Conservation (phyloP, 805 yeast species). For the Pichia phayaonensis region DNA sequence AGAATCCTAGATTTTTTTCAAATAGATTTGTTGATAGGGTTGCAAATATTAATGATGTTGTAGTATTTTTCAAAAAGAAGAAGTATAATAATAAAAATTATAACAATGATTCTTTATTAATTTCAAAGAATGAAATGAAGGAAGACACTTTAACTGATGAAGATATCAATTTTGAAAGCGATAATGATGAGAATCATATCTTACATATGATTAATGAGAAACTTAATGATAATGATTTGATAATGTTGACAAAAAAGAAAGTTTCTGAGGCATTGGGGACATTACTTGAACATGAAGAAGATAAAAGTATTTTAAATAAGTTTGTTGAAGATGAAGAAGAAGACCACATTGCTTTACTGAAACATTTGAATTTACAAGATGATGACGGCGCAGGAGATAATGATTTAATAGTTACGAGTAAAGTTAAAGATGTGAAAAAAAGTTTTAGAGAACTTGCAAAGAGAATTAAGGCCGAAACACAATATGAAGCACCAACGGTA, state of each 20-base stretch:
- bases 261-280: slow-evolving; percentile 63
- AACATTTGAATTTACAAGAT: slow-evolving; percentile 36
- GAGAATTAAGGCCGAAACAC: slow-evolving; percentile 20
- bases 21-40: slow-evolving; percentile 84
- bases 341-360: slow-evolving; percentile 42
- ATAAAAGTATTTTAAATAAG: slow-evolving; percentile 60
- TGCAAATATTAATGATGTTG: slow-evolving; percentile 85
- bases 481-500: background rate
- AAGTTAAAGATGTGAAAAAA: slow-evolving; percentile 19
- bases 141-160: slow-evolving; percentile 22
- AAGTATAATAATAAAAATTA: slow-evolving; percentile 7
- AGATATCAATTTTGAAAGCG: slow-evolving; percentile 14
- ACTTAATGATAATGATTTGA: slow-evolving; percentile 54
- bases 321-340: slow-evolving; percentile 51
- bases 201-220: slow-evolving; percentile 55
- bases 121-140: slow-evolving; percentile 18
- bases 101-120: background rate
- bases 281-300: slow-evolving; percentile 70
- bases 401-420: background rate
- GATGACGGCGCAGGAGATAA: slow-evolving; percentile 18
- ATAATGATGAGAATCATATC: slow-evolving; percentile 18
- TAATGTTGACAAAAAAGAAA: slow-evolving; percentile 68
- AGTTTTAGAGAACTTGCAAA: slow-evolving; percentile 26
- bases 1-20: slow-evolving; percentile 82
- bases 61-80: slow-evolving; percentile 52